Evolutionary conservation across 2,329 filamentous ascomycete genomes (phyloP).

Genomic region (Microsporum audouinii): DNA sequence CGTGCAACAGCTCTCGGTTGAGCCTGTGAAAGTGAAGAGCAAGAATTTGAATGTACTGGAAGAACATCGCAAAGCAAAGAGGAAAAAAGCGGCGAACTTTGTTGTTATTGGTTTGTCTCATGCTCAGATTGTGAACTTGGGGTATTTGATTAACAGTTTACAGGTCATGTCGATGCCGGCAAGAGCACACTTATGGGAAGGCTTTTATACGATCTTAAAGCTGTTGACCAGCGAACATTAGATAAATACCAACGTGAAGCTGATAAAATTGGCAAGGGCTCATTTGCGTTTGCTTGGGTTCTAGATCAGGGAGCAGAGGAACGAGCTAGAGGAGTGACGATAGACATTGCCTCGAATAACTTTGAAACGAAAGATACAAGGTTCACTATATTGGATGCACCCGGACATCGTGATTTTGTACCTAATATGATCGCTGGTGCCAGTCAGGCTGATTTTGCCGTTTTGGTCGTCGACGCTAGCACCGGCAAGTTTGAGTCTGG

Average conservation of each 20-base stretch:
- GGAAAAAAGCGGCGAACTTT: slow-evolving; percentile 77
- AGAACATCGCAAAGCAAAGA: slow-evolving; percentile 63
- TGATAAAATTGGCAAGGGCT: slow-evolving; percentile 82
- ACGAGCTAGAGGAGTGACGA: slow-evolving; percentile 78
- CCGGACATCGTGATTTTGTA: slow-evolving; percentile 89
- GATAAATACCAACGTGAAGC: slow-evolving; percentile 83
- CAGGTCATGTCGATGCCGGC: slow-evolving; percentile 90
- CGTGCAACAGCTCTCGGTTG: slow-evolving; percentile 39
- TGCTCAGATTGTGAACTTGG: background rate
- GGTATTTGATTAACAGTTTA: background rate
- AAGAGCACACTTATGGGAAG: slow-evolving; percentile 97
- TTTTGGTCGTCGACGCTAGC: slow-evolving; percentile 84
- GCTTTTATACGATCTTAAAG: slow-evolving; percentile 76
- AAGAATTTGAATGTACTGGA: slow-evolving; percentile 77
- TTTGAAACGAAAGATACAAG: slow-evolving; percentile 79
- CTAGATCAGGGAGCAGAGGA: slow-evolving; percentile 88
- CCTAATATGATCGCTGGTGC: slow-evolving; percentile 98
- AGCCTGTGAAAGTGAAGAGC: slow-evolving; percentile 46
- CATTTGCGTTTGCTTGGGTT: slow-evolving; percentile 94
- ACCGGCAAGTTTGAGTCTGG: slow-evolving; percentile 89
- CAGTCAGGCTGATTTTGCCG: slow-evolving; percentile 88
- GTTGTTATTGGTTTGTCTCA: slow-evolving; percentile 65
- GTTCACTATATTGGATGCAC: slow-evolving; percentile 92
- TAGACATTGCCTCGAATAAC: slow-evolving; percentile 89
- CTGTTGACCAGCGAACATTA: slow-evolving; percentile 76